These are phyloP conservation scores for Wickerhamomyces strasburgensis DNA, from an alignment of 805 yeast genomes.

Conservation along the genomic window DNA sequence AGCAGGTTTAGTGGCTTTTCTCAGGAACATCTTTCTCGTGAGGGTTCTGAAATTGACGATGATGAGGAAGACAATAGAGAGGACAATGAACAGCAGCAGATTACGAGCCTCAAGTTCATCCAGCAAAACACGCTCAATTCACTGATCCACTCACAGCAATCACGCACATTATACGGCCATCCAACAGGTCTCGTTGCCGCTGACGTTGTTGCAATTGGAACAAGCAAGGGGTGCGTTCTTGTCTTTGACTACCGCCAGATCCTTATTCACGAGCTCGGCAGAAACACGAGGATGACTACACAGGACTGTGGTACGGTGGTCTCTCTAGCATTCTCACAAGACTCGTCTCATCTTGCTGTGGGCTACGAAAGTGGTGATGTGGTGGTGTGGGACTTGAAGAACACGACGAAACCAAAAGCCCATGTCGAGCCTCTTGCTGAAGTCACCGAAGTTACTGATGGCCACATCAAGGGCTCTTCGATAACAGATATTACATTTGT, in stretches of 20 bases:
- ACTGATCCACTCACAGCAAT: constrained; percentile 30
- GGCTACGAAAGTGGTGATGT: constrained; percentile 67
- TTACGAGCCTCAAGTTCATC: constrained; percentile 30
- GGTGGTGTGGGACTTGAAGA: constrained; percentile 58
- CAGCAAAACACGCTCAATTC: constrained; percentile 36
- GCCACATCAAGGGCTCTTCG: constrained; percentile 27
- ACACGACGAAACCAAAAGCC: constrained; percentile 26
- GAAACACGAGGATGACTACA: constrained; percentile 24
- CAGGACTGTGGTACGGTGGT: constrained; percentile 43
- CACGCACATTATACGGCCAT: constrained; percentile 41
- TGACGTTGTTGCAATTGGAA: constrained; percentile 58
- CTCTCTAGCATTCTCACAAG: constrained; percentile 55
- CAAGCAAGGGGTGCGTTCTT: constrained; percentile 58
- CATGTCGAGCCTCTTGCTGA: constrained; percentile 19
- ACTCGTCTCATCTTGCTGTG: constrained; percentile 63
- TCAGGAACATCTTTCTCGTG: background rate
- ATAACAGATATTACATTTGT: constrained; percentile 44
- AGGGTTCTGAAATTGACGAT: background rate
- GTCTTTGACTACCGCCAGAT: constrained; percentile 68
- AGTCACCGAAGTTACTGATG: constrained; percentile 24
- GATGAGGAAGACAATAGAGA: constrained; percentile 2
- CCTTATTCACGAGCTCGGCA: constrained; percentile 39
- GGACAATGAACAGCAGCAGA: no score
- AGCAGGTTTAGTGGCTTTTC: constrained; percentile 15
- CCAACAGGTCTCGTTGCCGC: constrained; percentile 43